Evolutionary conservation across 2,329 filamentous ascomycete genomes (phyloP).

Genomic region (Colletotrichum aenigma): DNA sequence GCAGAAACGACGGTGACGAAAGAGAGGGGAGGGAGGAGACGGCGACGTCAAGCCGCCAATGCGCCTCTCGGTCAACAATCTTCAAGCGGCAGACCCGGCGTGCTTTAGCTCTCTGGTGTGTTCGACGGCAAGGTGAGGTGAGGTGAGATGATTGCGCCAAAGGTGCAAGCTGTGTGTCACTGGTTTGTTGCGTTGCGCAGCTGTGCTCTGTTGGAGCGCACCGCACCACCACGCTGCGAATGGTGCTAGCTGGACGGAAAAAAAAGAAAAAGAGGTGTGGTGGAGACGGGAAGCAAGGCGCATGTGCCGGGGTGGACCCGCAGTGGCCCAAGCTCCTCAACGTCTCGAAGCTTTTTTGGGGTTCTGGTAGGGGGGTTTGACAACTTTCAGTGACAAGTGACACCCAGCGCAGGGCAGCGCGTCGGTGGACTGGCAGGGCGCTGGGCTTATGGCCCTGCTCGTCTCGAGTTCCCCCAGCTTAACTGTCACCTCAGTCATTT

Average conservation of each 20-base stretch:
- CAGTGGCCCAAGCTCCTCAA: constrained; percentile 25
- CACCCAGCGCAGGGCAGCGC: not conserved
- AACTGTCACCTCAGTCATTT: not conserved
- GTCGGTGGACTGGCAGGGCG: not conserved
- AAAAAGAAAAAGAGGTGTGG: not conserved
- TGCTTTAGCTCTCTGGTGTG: not conserved
- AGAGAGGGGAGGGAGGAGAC: not conserved
- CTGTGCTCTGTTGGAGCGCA: not conserved
- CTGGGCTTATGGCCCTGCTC: not conserved
- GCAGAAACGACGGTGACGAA: not conserved
- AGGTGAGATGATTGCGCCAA: not conserved
- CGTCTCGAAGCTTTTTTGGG: constrained; percentile 18
- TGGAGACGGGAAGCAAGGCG: constrained; percentile 5
- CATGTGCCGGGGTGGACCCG: not conserved
- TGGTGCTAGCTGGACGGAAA: not conserved
- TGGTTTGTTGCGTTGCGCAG: not conserved
- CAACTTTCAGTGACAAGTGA: not conserved
- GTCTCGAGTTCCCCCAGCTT: not conserved
- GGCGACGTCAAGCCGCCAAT: not conserved
- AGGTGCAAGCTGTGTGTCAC: not conserved
- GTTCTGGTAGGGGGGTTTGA: not conserved
- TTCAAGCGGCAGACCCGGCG: not conserved
- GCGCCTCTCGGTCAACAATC: constrained; percentile 11
- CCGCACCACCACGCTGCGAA: not conserved
- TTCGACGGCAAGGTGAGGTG: not conserved